Conservation (phyloP, 1,139 yeast species). For the Hemisphaericaspora subhashii region DNA sequence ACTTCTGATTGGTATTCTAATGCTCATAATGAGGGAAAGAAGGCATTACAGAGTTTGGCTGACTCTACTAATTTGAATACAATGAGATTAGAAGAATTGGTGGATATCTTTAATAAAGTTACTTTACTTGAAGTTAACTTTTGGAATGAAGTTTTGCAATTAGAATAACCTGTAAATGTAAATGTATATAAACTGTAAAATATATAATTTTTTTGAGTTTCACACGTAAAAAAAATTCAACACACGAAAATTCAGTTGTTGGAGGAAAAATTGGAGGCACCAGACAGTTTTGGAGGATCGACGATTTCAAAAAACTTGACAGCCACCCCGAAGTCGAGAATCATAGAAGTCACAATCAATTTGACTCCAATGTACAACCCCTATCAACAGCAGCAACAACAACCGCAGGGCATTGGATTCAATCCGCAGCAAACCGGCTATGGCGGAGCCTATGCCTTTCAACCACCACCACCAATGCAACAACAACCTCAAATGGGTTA, state of each 20-base stretch:
- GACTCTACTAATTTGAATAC: constrained; percentile 28
- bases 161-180: neutral
- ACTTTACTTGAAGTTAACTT: constrained; percentile 60
- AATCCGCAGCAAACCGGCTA: constrained; percentile 30
- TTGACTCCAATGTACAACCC: constrained; percentile 40
- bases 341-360: neutral
- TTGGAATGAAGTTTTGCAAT: constrained; percentile 52
- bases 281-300: too few species aligned
- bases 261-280: too few species aligned
- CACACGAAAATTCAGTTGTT: too few species aligned
- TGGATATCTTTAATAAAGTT: constrained; percentile 59
- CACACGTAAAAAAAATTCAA: too few species aligned
- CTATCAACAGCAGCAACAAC: constrained; percentile 36
- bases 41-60: constrained; percentile 46
- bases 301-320: too few species aligned
- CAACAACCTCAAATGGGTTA: constrained; percentile 18
- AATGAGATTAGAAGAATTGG: constrained; percentile 48
- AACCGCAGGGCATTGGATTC: constrained; percentile 25
- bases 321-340: neutral
- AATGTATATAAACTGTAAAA: too few species aligned
- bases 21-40: constrained; percentile 52
- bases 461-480: constrained; percentile 19
- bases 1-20: constrained; percentile 53
- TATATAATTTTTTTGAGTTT: too few species aligned
- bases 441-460: constrained; percentile 22